Evolutionary conservation across 1,284 basidiomycete species (phyloP), one percentile per base, ranked within the genome.

Genomic region (Leccinum griseonigrum): DNA sequence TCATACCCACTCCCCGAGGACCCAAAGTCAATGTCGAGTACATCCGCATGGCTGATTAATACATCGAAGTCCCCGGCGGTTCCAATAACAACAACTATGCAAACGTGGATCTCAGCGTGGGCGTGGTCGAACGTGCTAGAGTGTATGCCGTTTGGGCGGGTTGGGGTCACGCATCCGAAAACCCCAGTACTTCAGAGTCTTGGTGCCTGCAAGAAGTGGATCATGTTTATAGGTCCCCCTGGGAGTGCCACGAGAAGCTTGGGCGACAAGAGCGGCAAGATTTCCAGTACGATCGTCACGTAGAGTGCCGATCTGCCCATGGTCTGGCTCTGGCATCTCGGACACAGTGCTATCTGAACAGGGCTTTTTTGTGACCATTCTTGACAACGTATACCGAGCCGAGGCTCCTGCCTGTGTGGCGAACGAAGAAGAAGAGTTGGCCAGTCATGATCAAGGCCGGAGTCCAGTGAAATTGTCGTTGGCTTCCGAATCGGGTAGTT

Each of bases 21-120:
- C 81, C 98, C 66, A 94, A 94, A 74, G 95, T 98, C 77, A 99
- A 99, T 74, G 97, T 97, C 48, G 97, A 99, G 76, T 99, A 99
- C 79, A 99, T 99, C 77, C 92, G 97, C 68, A 99, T 99, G 97
- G 97, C 97, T 38, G 97, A 99, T 78, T 90, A 96, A 73, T 99
- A 97, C 75, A 92, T 99, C 71, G 97, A 99, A 78, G 97, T 99
- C 5, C 97, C 97, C 26, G 97, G 97, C 67, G 97, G 97, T 64
- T 87, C 90, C 56, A 99, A 99, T 78, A 99, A 99, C 84, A 97
- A 99, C 85, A 99, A 99, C 80, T 99, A 99, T 76, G 97, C 97
- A 70, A 99, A 99, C 75, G 97, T 99, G 69, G 71, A 99, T 99
- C 71, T 26, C 22, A 26, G 22, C 22, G 94, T 99, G 65, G 97